Base-by-base conservation (phyloP, 192 early-diverging fungal species). In the Backusella sp. region DNA sequence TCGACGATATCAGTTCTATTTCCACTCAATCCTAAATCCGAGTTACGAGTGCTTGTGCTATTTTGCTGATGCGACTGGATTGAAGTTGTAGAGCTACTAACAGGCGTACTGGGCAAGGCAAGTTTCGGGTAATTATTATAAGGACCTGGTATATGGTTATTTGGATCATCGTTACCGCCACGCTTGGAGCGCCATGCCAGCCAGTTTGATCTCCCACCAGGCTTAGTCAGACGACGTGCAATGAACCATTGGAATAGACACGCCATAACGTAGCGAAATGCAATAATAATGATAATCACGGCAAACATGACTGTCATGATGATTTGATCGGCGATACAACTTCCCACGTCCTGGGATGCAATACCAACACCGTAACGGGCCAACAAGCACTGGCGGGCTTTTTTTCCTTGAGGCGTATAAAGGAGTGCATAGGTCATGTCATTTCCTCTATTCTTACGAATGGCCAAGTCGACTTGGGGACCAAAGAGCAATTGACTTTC, bases 211-310 rank as follows among this genome's bases (percentile, higher is more conserved):
- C 87, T 79, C 39, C 90, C 82, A 0, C 82, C 78, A 12, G 78
- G 78, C 56, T 75, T 79, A 59, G 88, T 86, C 30, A 90, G 79
- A 69, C 82, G 84, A 76, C 82, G 77, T 73, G 86, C 83, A 76
- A 91, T 78, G 59, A 88, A 74, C 80, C 87, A 91, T 70, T 86
- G 84, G 86, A 91, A 91, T 1, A 86, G 70, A 2, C 88, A 78
- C n/a, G 89, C 88, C 89, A 91, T 91, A 53, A 86, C 73, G 79
- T 87, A 91, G 9, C 89, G 89, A 39, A 85, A 84, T 21, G 84
- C 75, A 70, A 91, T 87, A 30, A 91, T 80, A 5, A 79, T 77
- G 19, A 88, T 83, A 74, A 91, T 89, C 3, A 90, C 80, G 2
- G 79, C 75, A 39, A 91, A 80, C 59, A 87, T 88, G 19, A 84